A percentile compares a stretch with the other conserved stretches of the same genome.
Conservation (phyloP, 805 yeast genomes). For the Hanseniaspora meyeri region DNA sequence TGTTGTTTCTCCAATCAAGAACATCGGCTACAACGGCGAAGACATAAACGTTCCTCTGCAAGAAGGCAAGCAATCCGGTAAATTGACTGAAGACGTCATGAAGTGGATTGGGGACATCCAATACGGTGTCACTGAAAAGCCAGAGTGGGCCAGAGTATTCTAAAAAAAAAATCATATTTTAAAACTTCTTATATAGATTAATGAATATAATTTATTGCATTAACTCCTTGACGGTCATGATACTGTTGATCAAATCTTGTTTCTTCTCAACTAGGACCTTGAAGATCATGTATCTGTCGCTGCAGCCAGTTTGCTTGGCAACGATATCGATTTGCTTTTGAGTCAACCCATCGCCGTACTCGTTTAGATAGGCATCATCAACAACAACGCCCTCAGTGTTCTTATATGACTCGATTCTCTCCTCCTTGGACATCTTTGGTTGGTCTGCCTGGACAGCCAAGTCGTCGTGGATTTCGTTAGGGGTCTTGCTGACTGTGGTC, state of each 20-base stretch:
- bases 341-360: conserved; percentile 8
- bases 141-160: conserved; percentile 36
- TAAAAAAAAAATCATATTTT: neutral
- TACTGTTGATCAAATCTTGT: conserved; percentile 7
- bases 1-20: conserved; percentile 83
- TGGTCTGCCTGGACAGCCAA: conserved; percentile 9
- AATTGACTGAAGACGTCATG: conserved; percentile 62
- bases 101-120: conserved; percentile 83
- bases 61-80: conserved; percentile 68
- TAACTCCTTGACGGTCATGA: conserved; percentile 8
- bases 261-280: conserved; percentile 8
- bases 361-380: conserved; percentile 7
- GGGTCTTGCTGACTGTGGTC: neutral
- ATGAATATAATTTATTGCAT: neutral
- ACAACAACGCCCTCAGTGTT: conserved; percentile 5
- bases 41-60: conserved; percentile 67
- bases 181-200: neutral
- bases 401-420: neutral
- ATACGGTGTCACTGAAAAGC: conserved; percentile 69
- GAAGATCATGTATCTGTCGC: conserved; percentile 10
- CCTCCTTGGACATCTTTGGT: conserved; percentile 7
- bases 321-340: conserved; percentile 11
- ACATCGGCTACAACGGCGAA: conserved; percentile 66
- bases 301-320: conserved; percentile 10
- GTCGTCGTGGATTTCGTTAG: conserved; percentile 10